Conservation (phyloP, 2,329 filamentous ascomycete species). For the Talaromyces sp. region DNA sequence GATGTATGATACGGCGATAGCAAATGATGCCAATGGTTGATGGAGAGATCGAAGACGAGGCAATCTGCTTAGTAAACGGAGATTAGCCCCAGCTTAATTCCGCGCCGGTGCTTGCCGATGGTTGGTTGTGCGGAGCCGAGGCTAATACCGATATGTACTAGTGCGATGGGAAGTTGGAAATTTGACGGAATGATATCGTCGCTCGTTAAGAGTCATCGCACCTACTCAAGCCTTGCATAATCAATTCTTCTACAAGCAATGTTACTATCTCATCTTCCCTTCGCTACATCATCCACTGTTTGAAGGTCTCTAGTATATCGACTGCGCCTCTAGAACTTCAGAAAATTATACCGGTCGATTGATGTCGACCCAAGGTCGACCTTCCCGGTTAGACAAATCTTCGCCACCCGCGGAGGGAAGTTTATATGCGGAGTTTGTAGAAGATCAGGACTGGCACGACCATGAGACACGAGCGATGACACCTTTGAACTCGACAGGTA, state of each 20-base stretch:
- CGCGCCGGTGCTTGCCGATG: conserved; percentile 1
- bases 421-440: conserved; percentile 12
- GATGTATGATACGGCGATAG: neutral
- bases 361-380: conserved; percentile 28
- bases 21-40: neutral
- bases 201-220: neutral
- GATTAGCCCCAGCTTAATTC: conserved; percentile 9
- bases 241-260: too few species aligned
- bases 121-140: neutral
- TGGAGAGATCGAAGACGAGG: conserved; percentile 21
- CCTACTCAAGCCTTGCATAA: neutral
- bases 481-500: conserved; percentile 27
- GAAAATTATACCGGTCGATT: neutral
- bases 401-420: conserved; percentile 19
- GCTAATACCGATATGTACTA: neutral
- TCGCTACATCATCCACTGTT: neutral
- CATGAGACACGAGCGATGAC: conserved; percentile 35
- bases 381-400: conserved; percentile 23
- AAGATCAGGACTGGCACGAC: conserved; percentile 27
- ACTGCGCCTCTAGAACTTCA: too few species aligned
- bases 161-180: neutral
- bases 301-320: neutral
- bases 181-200: conserved; percentile 5
- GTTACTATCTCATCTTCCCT: neutral
- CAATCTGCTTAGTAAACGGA: conserved; percentile 19